Base-by-base conservation (phyloP, 176 grass and related monocot genomes). In the Triticum turgidum region DNA sequence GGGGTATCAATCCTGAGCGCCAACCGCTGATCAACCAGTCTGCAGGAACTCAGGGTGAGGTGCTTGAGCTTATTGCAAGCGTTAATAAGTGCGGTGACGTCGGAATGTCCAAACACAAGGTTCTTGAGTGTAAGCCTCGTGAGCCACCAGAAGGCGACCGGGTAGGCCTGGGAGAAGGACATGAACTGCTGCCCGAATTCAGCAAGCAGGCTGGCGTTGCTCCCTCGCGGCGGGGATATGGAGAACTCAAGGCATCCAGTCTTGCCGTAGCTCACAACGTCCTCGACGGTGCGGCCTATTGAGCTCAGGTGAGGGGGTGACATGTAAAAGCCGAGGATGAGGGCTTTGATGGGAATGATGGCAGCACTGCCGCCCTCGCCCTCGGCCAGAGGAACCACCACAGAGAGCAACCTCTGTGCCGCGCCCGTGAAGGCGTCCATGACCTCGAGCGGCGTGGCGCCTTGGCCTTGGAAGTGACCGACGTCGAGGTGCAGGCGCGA, bases 141-240 rank as follows among this genome's bases (percentile, higher is more conserved):
- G 51, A 83, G 67, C 21, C 81, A 72, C 24, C 14, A 37, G 51
- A 83, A 83, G 22, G 81, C 68, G 15, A 4, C 6, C n/a, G 81
- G 81, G 68, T 21, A 61, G 24, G 51, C 33, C 4, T 15, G 33
- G 62, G 30, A 12, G 73, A 85, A 85, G 41, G 44, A 39, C 73
- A 85, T 85, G 62, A 85, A 27, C 5, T 65, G 83, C 14, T 68
- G 2, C 22, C 83, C 73, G 3, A 68, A 22, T 35, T 70, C 21
- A 72, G 30, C 30, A 8, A 47, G 44, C 44, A 47, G 11, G 44
- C 3, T 47, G 44, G 11, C 11, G 11, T 47, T 47, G 44, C 44
- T 47, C 11, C 2, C 44, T 4, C 0, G 44, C 11, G 44, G 44
- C 44, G 1, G 44, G 44, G 44, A 47, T 13, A 47, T 47, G 44